Percentiles rank a stretch among this genome's conserved stretches.
phyloP scores from a whole-genome alignment of 1,284 basidiomycete genomes.

The Phenoliferia sp. region DNA sequence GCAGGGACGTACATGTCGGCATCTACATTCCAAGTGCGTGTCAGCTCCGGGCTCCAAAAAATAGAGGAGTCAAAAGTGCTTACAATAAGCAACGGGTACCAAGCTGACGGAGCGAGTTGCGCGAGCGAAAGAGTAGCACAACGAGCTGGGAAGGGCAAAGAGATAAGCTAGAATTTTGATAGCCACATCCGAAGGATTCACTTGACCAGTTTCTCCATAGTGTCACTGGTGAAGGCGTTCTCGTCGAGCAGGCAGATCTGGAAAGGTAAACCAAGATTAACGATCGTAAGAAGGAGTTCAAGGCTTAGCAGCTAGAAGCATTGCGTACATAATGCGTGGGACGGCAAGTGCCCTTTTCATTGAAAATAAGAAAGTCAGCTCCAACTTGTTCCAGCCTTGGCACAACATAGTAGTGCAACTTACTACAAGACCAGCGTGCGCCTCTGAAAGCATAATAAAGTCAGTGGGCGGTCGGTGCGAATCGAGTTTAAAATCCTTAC shows the following conservation, averaged over 20 bases:
- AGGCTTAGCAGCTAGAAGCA: conserved; percentile 42
- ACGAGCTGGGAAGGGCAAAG: conserved; percentile 41
- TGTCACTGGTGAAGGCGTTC: conserved; percentile 41
- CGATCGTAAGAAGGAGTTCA: too few species aligned
- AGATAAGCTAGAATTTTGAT: not conserved
- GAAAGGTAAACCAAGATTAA: too few species aligned
- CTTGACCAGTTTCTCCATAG: conserved; percentile 30
- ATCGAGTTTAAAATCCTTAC: too few species aligned
- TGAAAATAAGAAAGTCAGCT: too few species aligned
- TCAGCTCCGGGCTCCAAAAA: not conserved
- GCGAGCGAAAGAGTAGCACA: conserved; percentile 45
- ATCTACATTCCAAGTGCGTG: conserved; percentile 17
- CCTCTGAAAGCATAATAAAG: conserved; percentile 24
- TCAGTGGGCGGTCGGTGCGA: conserved; percentile 1
- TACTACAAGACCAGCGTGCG: conserved; percentile 40
- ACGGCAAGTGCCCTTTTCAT: too few species aligned
- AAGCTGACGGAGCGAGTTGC: conserved; percentile 45
- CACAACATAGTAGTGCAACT: conserved; percentile 43
- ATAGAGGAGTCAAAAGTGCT: not conserved
- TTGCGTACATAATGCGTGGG: too few species aligned
- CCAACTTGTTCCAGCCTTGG: too few species aligned
- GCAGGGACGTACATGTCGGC: conserved; percentile 43
- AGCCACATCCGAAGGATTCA: conserved; percentile 6
- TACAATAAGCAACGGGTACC: conserved; percentile 44
- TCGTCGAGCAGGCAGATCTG: conserved; percentile 45